Evolutionary conservation across 805 yeast species (phyloP), one percentile per base, ranked within the genome.

Genomic region (Candida alai): DNA sequence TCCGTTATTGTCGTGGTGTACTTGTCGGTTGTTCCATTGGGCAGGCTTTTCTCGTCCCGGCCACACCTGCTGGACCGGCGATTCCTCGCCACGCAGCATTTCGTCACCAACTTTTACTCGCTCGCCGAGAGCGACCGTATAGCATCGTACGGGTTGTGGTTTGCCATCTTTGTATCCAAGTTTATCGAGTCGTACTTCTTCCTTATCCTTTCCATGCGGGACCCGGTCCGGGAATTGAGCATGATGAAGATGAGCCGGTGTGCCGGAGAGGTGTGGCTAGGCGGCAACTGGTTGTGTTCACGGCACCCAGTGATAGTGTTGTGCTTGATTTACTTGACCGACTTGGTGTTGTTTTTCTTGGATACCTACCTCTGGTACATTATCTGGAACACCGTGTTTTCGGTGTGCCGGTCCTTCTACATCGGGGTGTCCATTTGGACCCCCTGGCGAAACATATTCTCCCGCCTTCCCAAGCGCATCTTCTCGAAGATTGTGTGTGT

Each of bases 331-430:
- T 50, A 73, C 12, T 24, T 75, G 8, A 78, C 88, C 0, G 89
- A 84, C 51, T 56, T 82, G 43, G 70, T 80, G 0, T 59, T 85
- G 26, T 85, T 84, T 54, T 82, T 83, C 45, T 68, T 85, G 36
- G 95, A 85, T 46, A 84, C 95, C 0, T 85, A 85, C 47, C 60
- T 85, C 12, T 85, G 95, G 95, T 85, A 84, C 47, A 84, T 85
- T 37, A 68, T 85, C 24, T 82, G 90, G 76, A 84, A 80, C 49
- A 80, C 93, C 0, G 49, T 74, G 0, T 80, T 83, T 37, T 84
- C 94, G 0, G 80, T 84, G 4, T 69, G 79, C 35, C 63, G 84
- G 5, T 81, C 93, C 0, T 70, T 80, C 43, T 76, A 80, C 26
- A 68, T 80, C 41, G 95, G 95, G 1, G 79, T 84, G 4, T 84